Percentiles rank a stretch among this genome's conserved stretches.
Conservation (phyloP, 2,329 filamentous ascomycete species). For the Penicillium sp. region DNA sequence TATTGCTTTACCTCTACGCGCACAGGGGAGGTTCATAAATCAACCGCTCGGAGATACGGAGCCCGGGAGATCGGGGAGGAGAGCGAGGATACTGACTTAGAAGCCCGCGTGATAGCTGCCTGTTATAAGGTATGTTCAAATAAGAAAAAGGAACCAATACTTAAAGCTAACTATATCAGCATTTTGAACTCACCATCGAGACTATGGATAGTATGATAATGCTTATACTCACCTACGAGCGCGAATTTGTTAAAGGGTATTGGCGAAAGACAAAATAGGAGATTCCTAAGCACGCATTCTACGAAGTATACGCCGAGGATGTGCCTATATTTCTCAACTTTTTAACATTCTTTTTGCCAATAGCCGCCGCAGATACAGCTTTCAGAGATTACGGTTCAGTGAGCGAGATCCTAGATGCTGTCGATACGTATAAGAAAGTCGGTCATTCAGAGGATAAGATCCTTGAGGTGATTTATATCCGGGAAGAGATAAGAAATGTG, state of each 20-base stretch:
- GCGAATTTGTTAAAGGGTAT: slow-evolving; percentile 17
- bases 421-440: slow-evolving; percentile 5
- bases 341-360: slow-evolving; percentile 18
- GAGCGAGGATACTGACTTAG: slow-evolving; percentile 4
- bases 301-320: slow-evolving; percentile 18
- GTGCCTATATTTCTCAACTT: slow-evolving; percentile 17
- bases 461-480: slow-evolving; percentile 12
- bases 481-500: slow-evolving; percentile 9
- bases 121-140: slow-evolving; percentile 18
- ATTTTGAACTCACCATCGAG: slow-evolving; percentile 24
- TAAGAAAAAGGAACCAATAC: not conserved
- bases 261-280: slow-evolving; percentile 15
- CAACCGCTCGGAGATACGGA: slow-evolving; percentile 7
- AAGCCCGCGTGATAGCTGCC: slow-evolving; percentile 13
- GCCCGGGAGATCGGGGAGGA: not conserved
- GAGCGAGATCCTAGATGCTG: slow-evolving; percentile 12
- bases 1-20: slow-evolving; percentile 21
- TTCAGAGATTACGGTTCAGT: slow-evolving; percentile 15
- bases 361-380: slow-evolving; percentile 15
- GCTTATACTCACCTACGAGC: slow-evolving; percentile 20
- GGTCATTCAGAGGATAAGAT: slow-evolving; percentile 8
- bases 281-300: slow-evolving; percentile 17
- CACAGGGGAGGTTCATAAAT: slow-evolving; percentile 20
- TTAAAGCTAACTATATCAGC: slow-evolving; percentile 10
- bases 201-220: slow-evolving; percentile 16